A percentile compares a stretch with the other conserved stretches of the same genome.
These are phyloP conservation scores for Daldinia childiae DNA, from an alignment of 495 filamentous ascomycete genomes.

Conservation along the genomic window DNA sequence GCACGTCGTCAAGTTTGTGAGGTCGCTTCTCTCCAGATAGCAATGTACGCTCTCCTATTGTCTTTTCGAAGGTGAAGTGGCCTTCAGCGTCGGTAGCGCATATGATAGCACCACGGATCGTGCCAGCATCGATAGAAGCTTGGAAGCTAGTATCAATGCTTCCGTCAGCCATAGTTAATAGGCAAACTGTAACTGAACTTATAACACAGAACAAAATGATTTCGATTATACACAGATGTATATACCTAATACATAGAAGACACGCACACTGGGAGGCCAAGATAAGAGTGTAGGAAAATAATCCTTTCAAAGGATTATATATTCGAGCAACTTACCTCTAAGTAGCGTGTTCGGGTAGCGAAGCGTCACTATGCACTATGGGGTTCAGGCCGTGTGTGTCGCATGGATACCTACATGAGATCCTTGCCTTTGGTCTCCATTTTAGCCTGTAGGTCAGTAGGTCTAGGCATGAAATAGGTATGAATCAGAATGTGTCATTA, in stretches of 20 bases:
- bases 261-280: neutral
- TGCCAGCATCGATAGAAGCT: neutral
- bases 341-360: too few species aligned
- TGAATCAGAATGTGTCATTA: neutral
- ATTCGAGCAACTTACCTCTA: neutral
- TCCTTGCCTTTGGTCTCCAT: neutral
- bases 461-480: too few species aligned
- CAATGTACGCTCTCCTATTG: neutral
- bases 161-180: neutral
- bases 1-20: neutral
- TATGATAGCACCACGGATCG: neutral
- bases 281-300: neutral
- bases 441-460: neutral
- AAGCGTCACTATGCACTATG: too few species aligned
- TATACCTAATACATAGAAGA: neutral
- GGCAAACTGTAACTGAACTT: neutral
- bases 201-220: neutral
- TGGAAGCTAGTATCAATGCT: neutral
- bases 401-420: neutral
- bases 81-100: neutral
- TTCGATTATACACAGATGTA: neutral
- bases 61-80: neutral
- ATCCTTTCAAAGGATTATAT: neutral
- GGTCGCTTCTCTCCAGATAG: neutral
- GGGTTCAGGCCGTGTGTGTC: neutral